Evolutionary conservation across 2,329 filamentous ascomycete species (phyloP).

Genomic region (Tolypocladium cylindrosporum): DNA sequence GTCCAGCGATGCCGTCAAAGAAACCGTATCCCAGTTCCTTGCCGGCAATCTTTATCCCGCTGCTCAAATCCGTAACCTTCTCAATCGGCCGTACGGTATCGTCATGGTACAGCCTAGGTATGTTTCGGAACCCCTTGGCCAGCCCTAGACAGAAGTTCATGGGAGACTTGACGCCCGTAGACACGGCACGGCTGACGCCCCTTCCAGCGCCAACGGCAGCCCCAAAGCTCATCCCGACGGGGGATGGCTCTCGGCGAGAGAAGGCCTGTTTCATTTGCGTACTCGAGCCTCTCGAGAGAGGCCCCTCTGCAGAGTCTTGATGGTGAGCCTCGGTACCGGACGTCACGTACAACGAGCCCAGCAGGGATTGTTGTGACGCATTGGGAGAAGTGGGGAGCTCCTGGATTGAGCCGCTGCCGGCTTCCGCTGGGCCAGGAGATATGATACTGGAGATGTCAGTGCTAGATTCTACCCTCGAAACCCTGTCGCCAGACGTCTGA

Average conservation of each 20-base stretch:
- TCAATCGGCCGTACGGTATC: slow-evolving; percentile 68
- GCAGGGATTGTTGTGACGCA: not conserved
- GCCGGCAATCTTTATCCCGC: slow-evolving; percentile 66
- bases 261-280: slow-evolving; percentile 7
- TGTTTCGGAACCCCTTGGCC: slow-evolving; percentile 81
- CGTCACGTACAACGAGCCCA: not conserved
- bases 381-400: not conserved
- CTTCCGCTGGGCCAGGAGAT: not conserved
- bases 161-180: slow-evolving; percentile 66
- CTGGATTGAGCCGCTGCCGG: not conserved
- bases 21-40: slow-evolving; percentile 70
- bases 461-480: slow-evolving; percentile 3
- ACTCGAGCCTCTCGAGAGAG: slow-evolving; percentile 1
- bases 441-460: not conserved
- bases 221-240: slow-evolving; percentile 31
- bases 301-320: not conserved
- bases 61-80: slow-evolving; percentile 67
- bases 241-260: slow-evolving; percentile 9
- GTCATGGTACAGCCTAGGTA: slow-evolving; percentile 76
- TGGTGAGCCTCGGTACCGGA: not conserved
- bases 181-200: slow-evolving; percentile 61
- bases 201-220: slow-evolving; percentile 55
- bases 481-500: slow-evolving; percentile 1
- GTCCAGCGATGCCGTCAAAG: slow-evolving; percentile 71
- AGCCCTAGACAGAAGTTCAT: slow-evolving; percentile 78